Percentiles rank a stretch among this genome's conserved stretches.
phyloP scores from a whole-genome alignment of 305 asterid genomes.

The Euphrasia arctica region DNA sequence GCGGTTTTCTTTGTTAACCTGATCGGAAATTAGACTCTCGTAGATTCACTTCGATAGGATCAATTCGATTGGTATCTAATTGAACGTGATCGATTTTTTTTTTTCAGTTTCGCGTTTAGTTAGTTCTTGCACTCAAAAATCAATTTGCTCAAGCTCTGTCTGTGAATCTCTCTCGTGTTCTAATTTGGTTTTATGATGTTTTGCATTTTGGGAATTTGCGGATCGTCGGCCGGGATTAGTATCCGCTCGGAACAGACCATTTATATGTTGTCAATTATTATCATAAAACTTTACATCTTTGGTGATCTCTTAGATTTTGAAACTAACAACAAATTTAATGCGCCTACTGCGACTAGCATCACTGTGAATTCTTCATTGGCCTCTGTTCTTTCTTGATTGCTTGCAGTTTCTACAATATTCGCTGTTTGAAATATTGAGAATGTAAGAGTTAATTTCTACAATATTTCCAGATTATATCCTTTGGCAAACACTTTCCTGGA shows the following conservation, averaged over 20 bases:
- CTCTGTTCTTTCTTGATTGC: conserved; percentile 8
- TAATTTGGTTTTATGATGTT: conserved; percentile 12
- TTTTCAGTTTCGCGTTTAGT: conserved; percentile 17
- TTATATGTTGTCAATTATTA: too few species aligned
- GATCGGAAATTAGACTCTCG: not conserved
- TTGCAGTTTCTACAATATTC: conserved; percentile 1
- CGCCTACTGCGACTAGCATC: conserved; percentile 8
- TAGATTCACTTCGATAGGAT: conserved; percentile 20
- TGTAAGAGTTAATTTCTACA: not conserved
- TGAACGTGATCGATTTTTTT: conserved; percentile 5
- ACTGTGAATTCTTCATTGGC: not conserved
- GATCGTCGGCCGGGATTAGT: not conserved
- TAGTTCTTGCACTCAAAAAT: conserved; percentile 7
- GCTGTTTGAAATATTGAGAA: not conserved
- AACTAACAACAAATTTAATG: not conserved
- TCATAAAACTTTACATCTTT: not conserved
- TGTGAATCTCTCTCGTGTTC: not conserved
- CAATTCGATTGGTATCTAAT: too few species aligned
- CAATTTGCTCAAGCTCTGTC: not conserved
- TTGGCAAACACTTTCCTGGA: conserved; percentile 29
- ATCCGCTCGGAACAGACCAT: too few species aligned
- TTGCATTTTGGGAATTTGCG: conserved; percentile 12
- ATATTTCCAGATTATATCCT: conserved; percentile 8
- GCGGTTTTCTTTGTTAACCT: not conserved
- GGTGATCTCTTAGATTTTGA: not conserved